Conservation (phyloP, 2,329 filamentous ascomycete genomes). For the Aspergillus awamori region DNA sequence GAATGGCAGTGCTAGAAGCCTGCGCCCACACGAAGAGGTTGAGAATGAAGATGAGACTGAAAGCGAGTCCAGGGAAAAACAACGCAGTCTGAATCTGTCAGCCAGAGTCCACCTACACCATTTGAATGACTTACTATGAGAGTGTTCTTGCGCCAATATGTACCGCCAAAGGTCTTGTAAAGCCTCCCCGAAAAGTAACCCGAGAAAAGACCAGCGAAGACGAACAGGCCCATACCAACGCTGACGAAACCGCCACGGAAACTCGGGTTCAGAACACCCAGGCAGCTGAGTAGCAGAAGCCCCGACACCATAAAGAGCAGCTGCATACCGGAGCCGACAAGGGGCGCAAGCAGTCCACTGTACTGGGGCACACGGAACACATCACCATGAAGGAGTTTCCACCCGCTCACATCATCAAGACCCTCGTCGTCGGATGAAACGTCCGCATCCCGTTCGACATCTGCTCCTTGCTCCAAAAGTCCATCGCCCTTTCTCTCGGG, state of each 20-base stretch:
- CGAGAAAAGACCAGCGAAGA: slow-evolving; percentile 80
- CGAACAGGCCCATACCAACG: slow-evolving; percentile 78
- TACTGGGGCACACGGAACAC: slow-evolving; percentile 75
- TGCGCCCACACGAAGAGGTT: slow-evolving; percentile 92
- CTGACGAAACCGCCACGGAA: slow-evolving; percentile 89
- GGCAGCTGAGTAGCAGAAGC: slow-evolving; percentile 70
- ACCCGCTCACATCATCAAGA: slow-evolving; percentile 79
- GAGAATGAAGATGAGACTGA: slow-evolving; percentile 73
- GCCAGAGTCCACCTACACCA: neutral
- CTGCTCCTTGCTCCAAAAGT: slow-evolving; percentile 63
- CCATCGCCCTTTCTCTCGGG: slow-evolving; percentile 58
- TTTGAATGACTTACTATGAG: slow-evolving; percentile 53
- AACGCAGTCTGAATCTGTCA: slow-evolving; percentile 61
- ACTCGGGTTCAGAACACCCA: slow-evolving; percentile 80
- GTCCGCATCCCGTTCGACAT: slow-evolving; percentile 57
- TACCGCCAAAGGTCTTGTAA: slow-evolving; percentile 80
- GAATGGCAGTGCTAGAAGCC: slow-evolving; percentile 83
- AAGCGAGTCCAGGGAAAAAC: slow-evolving; percentile 77
- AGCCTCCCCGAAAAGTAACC: slow-evolving; percentile 84
- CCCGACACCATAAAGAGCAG: slow-evolving; percentile 79
- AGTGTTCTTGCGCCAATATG: slow-evolving; percentile 74
- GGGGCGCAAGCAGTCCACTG: slow-evolving; percentile 73
- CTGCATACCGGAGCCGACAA: slow-evolving; percentile 85
- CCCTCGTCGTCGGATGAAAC: slow-evolving; percentile 69
- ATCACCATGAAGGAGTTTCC: slow-evolving; percentile 87